Percentiles rank a stretch among this genome's conserved stretches.
Evolutionary conservation across 1,284 basidiomycete genomes (phyloP).

Genomic region (Ceratobasidium sp.): DNA sequence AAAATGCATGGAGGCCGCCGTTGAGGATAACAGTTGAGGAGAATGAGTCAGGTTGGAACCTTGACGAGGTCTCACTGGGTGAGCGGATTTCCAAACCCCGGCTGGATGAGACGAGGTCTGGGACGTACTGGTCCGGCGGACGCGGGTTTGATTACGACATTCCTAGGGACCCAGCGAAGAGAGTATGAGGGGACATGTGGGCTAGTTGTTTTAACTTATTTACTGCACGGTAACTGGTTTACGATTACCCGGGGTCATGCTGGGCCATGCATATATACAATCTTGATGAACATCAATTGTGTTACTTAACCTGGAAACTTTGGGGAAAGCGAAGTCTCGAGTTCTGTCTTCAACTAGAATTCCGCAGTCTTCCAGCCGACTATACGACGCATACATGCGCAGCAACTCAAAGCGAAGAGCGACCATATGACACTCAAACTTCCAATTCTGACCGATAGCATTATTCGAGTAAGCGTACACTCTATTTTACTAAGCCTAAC

Average conservation of each 20-base stretch:
- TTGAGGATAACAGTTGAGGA: not conserved
- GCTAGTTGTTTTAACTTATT: no score
- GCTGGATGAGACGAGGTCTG: slow-evolving; percentile 2
- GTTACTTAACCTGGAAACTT: no score
- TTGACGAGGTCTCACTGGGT: not conserved
- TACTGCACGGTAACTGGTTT: no score
- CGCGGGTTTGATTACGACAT: not conserved
- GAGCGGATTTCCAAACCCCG: not conserved
- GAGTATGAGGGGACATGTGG: no score
- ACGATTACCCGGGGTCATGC: no score
- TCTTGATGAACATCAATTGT: no score
- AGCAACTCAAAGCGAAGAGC: no score
- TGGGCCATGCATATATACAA: no score
- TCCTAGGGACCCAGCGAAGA: not conserved
- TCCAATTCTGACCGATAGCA: not conserved
- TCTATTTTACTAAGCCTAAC: slow-evolving; percentile 47
- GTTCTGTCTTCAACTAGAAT: no score
- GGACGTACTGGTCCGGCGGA: not conserved
- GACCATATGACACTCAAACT: not conserved
- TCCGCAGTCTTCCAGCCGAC: no score
- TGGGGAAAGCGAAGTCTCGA: no score
- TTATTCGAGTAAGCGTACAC: not conserved
- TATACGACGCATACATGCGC: no score
- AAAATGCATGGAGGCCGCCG: not conserved
- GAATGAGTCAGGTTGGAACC: not conserved